These are phyloP conservation scores for Pythium oligandrum DNA, from an alignment of 352 stramenopile genomes.

Conservation along the genomic window DNA sequence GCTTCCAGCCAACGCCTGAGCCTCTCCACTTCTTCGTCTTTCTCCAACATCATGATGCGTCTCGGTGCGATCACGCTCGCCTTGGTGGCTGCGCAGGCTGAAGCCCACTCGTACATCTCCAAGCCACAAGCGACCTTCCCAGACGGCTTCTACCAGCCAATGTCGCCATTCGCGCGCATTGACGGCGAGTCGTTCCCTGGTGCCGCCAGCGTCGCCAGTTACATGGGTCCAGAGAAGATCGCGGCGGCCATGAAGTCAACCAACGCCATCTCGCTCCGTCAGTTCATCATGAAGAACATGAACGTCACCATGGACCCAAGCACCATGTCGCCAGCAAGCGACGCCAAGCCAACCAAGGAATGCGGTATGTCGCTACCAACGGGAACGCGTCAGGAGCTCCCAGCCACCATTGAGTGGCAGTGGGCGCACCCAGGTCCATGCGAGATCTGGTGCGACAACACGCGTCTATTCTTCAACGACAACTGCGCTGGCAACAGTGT, in stretches of 20 bases:
- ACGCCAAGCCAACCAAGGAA: conserved; percentile 12
- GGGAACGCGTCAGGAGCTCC: conserved; percentile 1
- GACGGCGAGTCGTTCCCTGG: conserved; percentile 5
- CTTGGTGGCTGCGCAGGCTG: background rate
- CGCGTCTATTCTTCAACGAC: conserved; percentile 5
- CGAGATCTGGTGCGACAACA: conserved; percentile 17
- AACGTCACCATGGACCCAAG: conserved; percentile 7
- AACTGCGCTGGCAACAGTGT: conserved; percentile 10
- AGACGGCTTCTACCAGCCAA: conserved; percentile 7
- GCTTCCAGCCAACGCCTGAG: too few relatives aligned
- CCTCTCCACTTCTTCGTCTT: too few relatives aligned
- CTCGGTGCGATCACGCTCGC: too few relatives aligned
- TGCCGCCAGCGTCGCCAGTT: conserved; percentile 2
- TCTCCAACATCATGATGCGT: too few relatives aligned
- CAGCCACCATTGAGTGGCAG: conserved; percentile 1
- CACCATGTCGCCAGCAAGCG: too few relatives aligned
- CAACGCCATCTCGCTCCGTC: conserved; percentile 1
- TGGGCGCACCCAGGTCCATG: too few relatives aligned
- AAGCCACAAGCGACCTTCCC: conserved; percentile 7
- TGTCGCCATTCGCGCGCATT: conserved; percentile 12
- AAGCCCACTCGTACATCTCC: conserved; percentile 6
- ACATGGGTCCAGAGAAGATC: conserved; percentile 12
- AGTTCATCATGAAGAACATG: conserved; percentile 12
- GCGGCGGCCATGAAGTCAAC: conserved; percentile 10
- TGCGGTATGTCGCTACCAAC: conserved; percentile 3